A percentile compares a stretch with the other conserved stretches of the same genome.
Conservation (phyloP, 805 yeast genomes). For the Blastobotrys terrestris region DNA sequence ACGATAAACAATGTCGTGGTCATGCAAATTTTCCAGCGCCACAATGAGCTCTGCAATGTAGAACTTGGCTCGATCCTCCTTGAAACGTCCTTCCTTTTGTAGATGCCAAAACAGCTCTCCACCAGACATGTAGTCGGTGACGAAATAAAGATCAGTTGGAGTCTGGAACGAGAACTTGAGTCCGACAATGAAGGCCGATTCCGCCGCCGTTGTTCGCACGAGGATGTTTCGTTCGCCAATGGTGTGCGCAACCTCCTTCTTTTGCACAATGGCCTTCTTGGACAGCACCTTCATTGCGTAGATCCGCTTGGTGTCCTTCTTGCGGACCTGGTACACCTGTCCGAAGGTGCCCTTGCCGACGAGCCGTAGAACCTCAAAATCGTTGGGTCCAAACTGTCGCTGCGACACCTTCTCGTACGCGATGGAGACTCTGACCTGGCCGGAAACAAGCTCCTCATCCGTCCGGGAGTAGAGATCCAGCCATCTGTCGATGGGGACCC, state of each 20-base stretch:
- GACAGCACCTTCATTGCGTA: constrained; percentile 97
- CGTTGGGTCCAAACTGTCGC: constrained; percentile 78
- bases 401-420: constrained; percentile 63
- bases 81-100: constrained; percentile 91
- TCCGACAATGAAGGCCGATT: constrained; percentile 91
- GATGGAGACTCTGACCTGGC: constrained; percentile 71
- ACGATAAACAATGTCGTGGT: constrained; percentile 91
- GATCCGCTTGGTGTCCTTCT: constrained; percentile 80
- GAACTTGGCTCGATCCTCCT: constrained; percentile 91
- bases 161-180: constrained; percentile 96
- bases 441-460: constrained; percentile 68
- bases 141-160: constrained; percentile 82
- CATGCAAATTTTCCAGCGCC: constrained; percentile 91
- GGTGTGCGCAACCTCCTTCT: constrained; percentile 97
- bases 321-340: constrained; percentile 92
- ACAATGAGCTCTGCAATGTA: constrained; percentile 93
- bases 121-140: constrained; percentile 97
- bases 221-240: constrained; percentile 94
- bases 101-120: constrained; percentile 96
- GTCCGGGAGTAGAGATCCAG: constrained; percentile 64
- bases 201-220: constrained; percentile 84
- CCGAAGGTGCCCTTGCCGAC: constrained; percentile 98
- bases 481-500: constrained; percentile 55
- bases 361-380: constrained; percentile 84
- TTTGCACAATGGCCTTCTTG: constrained; percentile 90